Conservation (phyloP, 2,329 filamentous ascomycete species). For the Blastomyces percursus region DNA sequence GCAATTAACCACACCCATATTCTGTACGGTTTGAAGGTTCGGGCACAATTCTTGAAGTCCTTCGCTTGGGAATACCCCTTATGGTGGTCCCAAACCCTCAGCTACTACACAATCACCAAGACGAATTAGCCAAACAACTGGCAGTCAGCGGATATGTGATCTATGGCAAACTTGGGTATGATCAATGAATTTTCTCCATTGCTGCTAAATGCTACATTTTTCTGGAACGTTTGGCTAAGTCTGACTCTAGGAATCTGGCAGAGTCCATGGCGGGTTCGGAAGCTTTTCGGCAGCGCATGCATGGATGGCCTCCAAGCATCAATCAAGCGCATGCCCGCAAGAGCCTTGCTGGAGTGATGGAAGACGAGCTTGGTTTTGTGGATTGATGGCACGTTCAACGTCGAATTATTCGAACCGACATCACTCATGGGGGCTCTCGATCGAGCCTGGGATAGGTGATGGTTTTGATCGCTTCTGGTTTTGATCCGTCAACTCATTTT, state of each 20-base stretch:
- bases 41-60: constrained; percentile 75
- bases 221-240: background rate
- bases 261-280: constrained; percentile 41
- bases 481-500: background rate
- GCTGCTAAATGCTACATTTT: background rate
- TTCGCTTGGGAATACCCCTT: constrained; percentile 62
- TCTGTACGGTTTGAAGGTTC: constrained; percentile 49
- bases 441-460: background rate
- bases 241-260: constrained; percentile 35
- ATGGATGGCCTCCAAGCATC: constrained; percentile 42
- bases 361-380: constrained; percentile 48
- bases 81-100: constrained; percentile 78
- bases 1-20: background rate
- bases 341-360: constrained; percentile 42
- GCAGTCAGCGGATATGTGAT: constrained; percentile 64
- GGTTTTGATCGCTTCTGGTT: background rate
- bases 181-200: constrained; percentile 5
- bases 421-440: background rate
- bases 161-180: constrained; percentile 56
- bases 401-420: background rate
- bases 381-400: constrained; percentile 29
- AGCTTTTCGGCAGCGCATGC: constrained; percentile 32
- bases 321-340: constrained; percentile 32
- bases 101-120: constrained; percentile 83
- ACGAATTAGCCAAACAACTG: constrained; percentile 70